Evolutionary conservation across 2,329 filamentous ascomycete species (phyloP).

Genomic region (Pseudogymnoascus sp.): DNA sequence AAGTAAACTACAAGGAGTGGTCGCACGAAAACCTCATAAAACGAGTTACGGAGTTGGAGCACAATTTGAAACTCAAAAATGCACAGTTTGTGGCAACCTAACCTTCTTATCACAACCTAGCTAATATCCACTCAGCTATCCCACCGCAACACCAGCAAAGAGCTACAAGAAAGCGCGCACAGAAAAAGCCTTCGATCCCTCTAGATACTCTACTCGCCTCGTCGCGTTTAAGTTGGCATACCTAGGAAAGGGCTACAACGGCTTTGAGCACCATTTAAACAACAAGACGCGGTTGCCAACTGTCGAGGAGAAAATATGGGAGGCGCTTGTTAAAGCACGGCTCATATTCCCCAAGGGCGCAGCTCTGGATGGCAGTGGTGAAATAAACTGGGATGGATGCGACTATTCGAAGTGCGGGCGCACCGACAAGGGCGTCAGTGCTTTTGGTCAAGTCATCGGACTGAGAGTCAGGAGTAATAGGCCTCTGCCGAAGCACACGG

Average conservation of each 20-base stretch:
- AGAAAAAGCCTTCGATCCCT: constrained; percentile 53
- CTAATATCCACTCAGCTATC: constrained; percentile 17
- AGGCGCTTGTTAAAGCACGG: constrained; percentile 72
- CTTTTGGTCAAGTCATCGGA: constrained; percentile 91
- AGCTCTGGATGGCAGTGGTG: constrained; percentile 27
- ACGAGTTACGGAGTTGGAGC: constrained; percentile 60
- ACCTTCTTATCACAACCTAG: constrained; percentile 3
- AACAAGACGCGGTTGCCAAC: constrained; percentile 63
- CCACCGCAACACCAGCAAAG: constrained; percentile 14
- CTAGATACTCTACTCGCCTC: constrained; percentile 71
- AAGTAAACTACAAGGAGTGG: constrained; percentile 53
- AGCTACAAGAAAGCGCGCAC: constrained; percentile 22
- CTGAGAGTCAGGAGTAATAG: constrained; percentile 72
- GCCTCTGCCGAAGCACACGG: constrained; percentile 41
- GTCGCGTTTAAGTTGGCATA: constrained; percentile 94
- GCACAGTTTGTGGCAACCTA: constrained; percentile 22
- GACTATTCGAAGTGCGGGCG: constrained; percentile 94
- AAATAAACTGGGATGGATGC: constrained; percentile 71
- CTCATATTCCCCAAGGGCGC: constrained; percentile 60
- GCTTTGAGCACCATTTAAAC: constrained; percentile 77
- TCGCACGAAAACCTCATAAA: constrained; percentile 59
- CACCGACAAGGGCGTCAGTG: constrained; percentile 88
- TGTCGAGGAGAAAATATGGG: constrained; percentile 91
- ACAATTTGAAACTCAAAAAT: constrained; percentile 48
- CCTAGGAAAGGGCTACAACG: constrained; percentile 82